Conservation (phyloP, 345 rosid species). For the Turritis glabra region DNA sequence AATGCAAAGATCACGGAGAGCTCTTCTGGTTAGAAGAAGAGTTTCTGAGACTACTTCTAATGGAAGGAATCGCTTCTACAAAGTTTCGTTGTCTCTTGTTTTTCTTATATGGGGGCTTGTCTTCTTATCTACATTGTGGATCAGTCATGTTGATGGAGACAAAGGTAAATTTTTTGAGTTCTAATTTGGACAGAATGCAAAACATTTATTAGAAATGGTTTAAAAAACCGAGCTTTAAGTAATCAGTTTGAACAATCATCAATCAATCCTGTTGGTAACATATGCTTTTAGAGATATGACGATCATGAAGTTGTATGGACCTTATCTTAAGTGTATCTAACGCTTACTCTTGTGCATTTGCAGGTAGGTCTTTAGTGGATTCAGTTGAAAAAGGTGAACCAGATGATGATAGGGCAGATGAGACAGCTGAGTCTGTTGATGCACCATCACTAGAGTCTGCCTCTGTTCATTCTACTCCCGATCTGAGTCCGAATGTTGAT, state of each 20-base stretch:
- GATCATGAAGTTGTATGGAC: neutral
- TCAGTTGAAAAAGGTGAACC: conserved; percentile 28
- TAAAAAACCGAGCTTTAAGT: neutral
- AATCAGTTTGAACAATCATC: neutral
- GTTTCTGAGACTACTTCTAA: conserved; percentile 49
- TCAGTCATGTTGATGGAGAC: conserved; percentile 61
- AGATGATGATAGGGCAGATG: conserved; percentile 25
- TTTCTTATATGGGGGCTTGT: conserved; percentile 73
- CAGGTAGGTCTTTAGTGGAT: conserved; percentile 49
- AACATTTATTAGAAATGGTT: neutral
- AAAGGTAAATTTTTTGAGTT: conserved; percentile 43
- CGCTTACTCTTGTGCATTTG: conserved; percentile 8
- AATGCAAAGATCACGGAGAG: conserved; percentile 93
- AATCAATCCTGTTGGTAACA: neutral
- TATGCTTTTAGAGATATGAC: neutral
- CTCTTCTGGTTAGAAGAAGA: conserved; percentile 84
- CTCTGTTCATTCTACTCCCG: conserved; percentile 16
- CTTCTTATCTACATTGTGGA: conserved; percentile 67
- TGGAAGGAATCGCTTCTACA: conserved; percentile 54
- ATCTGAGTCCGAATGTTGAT: neutral
- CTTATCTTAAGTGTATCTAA: neutral
- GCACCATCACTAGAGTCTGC: conserved; percentile 36
- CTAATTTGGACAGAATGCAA: neutral
- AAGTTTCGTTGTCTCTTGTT: conserved; percentile 74
- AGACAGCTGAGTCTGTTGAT: conserved; percentile 40